Base-by-base conservation (phyloP, 495 filamentous ascomycete species). In the Penicillium waksmanii region DNA sequence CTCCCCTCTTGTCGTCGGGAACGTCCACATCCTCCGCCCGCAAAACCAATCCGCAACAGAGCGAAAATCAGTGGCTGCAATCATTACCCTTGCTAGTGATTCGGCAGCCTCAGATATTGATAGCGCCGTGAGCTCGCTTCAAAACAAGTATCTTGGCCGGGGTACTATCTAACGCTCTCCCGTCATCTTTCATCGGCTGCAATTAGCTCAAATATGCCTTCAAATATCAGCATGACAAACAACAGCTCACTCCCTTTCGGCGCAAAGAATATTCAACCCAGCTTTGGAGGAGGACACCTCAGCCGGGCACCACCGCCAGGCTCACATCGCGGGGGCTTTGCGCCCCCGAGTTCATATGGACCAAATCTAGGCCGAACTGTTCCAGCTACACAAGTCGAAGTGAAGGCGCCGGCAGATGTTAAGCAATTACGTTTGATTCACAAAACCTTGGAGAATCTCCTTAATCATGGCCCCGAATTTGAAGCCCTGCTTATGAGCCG, bases 401-500 rank as follows among this genome's bases (percentile, higher is more conserved):
- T 97, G 12, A 82, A 83, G 53, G 79, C 89, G 9, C 96, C 95
- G 3, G 76, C 81, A 10, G 90, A 97, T 65, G 83, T 97, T 23
- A 89, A 87, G 44, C 85, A 91, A 63, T 76, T 98, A 3, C 86
- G 85, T 47, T 77, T 96, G 35, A 96, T 99, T 52, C 93, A 99
- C 74, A 92, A 87, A 66, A 91, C 93, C 0, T 76, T 96, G 35
- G 95, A 98, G 63, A 78, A 77, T 5, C 78, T 98, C 1, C 66
- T 97, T 19, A 84, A 85, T 11, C 84, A 92, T 61, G 93, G 93
- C 0, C 88, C 90, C 0, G 91, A 96, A 69, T 96, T 97, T 56
- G 95, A 99, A 67, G 93, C 93, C 5, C 80, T 96, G 1, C 83
- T 99, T 3, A 97, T 98, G 95, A 88, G 84, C 36, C 80, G 88